Evolutionary conservation across 1,284 basidiomycete genomes (phyloP), one percentile per base, ranked within the genome.

Genomic region (Trichosporon sp.): DNA sequence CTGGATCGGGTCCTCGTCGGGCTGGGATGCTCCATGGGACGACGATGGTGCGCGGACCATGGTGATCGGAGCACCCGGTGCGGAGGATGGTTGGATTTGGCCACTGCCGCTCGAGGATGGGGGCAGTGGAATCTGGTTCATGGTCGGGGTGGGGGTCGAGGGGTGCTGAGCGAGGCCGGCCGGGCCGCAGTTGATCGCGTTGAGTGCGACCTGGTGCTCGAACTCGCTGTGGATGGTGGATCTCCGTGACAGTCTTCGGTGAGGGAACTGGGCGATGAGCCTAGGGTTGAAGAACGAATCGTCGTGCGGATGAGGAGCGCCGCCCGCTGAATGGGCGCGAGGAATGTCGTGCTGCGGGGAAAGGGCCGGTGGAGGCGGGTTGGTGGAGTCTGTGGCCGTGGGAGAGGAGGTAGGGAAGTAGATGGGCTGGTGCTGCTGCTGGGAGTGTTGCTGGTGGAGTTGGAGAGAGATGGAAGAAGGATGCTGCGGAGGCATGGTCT

Each of bases 271-370:
- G 29, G 61, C 62, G 27, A 65, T 4, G 29, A 58, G 54, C n/a
- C 56, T 52, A 23, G 52, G 36, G 58, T 65, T 37, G 56, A 56
- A 61, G 46, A 61, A 69, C 3, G 60, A 57, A 34, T 68, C 69
- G 14, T 65, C 63, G 49, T 21, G 64, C 36, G 32, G 36, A 66
- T n/a, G 70, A 54, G 4, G 27, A 54, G n/a, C n/a, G n/a, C 69
- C 66, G 58, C 70, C 69, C 2, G 63, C 63, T 1, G 67, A 62
- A 23, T 72, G 70, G 33, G 69, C 67, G 5, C 70, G 64, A n/a
- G 66, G 61, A 11, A 71, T 56, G 4, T 71, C 70, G n/a, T 65
- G 59, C 19, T 60, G 57, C 13, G 62, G 49, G 25, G 54, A 56
- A 1, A 40, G 49, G n/a, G 46, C 2, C 25, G 46, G 46, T 29